Percentiles rank a stretch among this genome's conserved stretches.
phyloP scores from a whole-genome alignment of 1,284 basidiomycete genomes.

The Puccinia coronata region DNA sequence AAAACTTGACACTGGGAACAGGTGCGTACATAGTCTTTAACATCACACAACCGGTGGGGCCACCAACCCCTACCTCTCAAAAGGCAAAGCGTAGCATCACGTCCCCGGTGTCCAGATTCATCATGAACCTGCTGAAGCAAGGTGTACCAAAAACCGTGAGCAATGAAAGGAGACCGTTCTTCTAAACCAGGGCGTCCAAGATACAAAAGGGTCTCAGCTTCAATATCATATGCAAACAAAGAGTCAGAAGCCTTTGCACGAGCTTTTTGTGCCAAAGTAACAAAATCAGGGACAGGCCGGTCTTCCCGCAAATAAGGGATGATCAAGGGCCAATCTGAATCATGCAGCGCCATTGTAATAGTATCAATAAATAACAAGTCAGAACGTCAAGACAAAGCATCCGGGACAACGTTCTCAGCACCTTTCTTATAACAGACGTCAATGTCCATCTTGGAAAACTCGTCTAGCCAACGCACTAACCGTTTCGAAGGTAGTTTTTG shows the following conservation, averaged over 20 bases:
- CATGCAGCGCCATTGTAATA: background rate
- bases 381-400: constrained; percentile 17
- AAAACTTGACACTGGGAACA: too few relatives aligned
- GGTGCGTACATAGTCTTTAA: background rate
- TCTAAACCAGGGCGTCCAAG: background rate
- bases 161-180: too few relatives aligned
- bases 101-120: background rate
- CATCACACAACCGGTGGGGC: background rate
- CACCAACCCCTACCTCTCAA: constrained; percentile 4
- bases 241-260: too few relatives aligned
- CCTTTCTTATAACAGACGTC: too few relatives aligned
- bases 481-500: background rate
- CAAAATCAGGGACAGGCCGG: background rate
- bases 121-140: background rate
- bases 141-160: background rate
- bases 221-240: background rate
- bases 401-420: constrained; percentile 11
- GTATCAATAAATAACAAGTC: background rate
- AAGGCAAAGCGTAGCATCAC: background rate
- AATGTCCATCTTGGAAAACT: too few relatives aligned
- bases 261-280: background rate
- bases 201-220: background rate
- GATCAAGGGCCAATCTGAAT: constrained; percentile 7
- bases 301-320: background rate
- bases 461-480: background rate